Base-by-base conservation (phyloP, 768 basidiomycete genomes). In the Hortiboletus flavorubellus region DNA sequence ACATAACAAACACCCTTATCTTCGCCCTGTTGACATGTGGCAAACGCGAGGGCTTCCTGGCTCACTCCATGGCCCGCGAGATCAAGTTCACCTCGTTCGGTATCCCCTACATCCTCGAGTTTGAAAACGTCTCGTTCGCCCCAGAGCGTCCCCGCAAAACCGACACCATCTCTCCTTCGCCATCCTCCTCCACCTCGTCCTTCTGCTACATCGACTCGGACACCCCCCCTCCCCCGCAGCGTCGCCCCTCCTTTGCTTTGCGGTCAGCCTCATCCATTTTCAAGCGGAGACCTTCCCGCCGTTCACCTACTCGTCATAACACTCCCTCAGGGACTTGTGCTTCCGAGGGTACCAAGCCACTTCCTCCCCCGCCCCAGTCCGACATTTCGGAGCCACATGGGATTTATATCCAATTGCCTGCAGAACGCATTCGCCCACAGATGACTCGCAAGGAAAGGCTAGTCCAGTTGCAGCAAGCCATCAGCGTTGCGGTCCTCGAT, bases 401-500 rank as follows among this genome's bases (percentile, higher is more conserved):
- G 8, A 68, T 70, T 33, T 59, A 53, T 23, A 70, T 70, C 49
- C 64, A 45, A 16, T 65, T 62, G n/a, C 45, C 69, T 40, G 23
- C 51, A 0, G 53, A 49, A 16, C 23, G 43, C n/a, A 38, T 11
- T 18, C 29, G 48, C 11, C 11, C 53, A 8, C 57, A 52, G 6
- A 47, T 55, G 59, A 45, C 15, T 34, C 69, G 63, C 49, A 66
- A 62, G 41, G 51, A 68, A 23, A 63, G 59, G 49, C 57, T 70
- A 1, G 52, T 56, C 38, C 65, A 62, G 44, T 61, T 76, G 48
- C 73, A 75, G 61, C 55, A 69, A 50, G 67, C 69, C 23, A 75
- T 76, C 47, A 68, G 68, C 30, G 59, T 55, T 23, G 76, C 76
- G 8, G 75, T 76, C 8, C 61, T 72, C 16, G 67, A 67, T 16